Conservation (phyloP, 371 early-diverging fungal species). For the Apophysomyces trapeziformis region DNA sequence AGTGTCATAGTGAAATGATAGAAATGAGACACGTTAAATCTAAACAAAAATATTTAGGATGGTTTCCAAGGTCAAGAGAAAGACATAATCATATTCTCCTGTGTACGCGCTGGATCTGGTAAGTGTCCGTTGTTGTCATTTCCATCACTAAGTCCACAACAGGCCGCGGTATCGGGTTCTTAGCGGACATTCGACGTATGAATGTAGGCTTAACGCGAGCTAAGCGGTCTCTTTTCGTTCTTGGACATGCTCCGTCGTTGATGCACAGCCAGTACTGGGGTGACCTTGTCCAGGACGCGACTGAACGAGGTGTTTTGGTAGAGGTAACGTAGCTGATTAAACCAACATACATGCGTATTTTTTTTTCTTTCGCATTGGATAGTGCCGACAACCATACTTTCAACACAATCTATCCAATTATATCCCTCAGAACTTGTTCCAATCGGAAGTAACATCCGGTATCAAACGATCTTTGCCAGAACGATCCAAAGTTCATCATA, state of each 20-base stretch:
- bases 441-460: constrained; percentile 11
- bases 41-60: constrained; percentile 56
- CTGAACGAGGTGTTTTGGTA: constrained; percentile 45
- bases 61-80: constrained; percentile 99
- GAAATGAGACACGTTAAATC: neutral
- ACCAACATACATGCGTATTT: neutral
- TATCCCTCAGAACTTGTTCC: constrained; percentile 28
- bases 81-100: constrained; percentile 94
- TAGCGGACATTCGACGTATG: constrained; percentile 88
- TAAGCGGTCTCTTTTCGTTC: constrained; percentile 83
- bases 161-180: constrained; percentile 86
- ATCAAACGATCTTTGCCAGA: constrained; percentile 6
- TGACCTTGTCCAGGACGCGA: constrained; percentile 63
- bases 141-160: neutral
- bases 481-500: constrained; percentile 1
- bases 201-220: constrained; percentile 97
- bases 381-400: constrained; percentile 28
- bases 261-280: constrained; percentile 72
- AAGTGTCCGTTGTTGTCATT: constrained; percentile 13
- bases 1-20: neutral
- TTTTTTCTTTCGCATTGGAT: neutral
- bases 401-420: constrained; percentile 17
- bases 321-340: constrained; percentile 41
- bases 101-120: constrained; percentile 84
- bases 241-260: constrained; percentile 80